Evolutionary conservation across 345 rosid genomes (phyloP).

Genomic region (Eucalyptus marginata): DNA sequence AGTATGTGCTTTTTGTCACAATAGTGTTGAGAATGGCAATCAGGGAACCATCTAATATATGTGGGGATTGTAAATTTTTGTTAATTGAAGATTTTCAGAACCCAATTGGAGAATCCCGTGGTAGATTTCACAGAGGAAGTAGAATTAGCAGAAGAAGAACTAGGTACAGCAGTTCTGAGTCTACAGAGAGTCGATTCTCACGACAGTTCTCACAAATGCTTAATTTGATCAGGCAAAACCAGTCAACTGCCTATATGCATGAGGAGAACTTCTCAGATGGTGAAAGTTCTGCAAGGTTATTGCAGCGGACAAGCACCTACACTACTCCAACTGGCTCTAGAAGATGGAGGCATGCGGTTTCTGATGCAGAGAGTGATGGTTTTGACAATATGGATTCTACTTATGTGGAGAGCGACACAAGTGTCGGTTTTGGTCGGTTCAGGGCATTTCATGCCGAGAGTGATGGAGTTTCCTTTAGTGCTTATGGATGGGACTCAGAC

Average conservation of each 20-base stretch:
- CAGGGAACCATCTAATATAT: slow-evolving; percentile 15
- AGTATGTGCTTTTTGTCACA: slow-evolving; percentile 48
- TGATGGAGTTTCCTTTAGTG: slow-evolving; percentile 62
- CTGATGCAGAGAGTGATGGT: slow-evolving; percentile 78
- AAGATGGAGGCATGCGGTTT: slow-evolving; percentile 50
- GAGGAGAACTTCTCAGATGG: slow-evolving; percentile 27
- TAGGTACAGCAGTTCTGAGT: slow-evolving; percentile 57
- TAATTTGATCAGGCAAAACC: slow-evolving; percentile 45
- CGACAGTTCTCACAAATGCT: slow-evolving; percentile 45
- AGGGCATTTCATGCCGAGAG: slow-evolving; percentile 39
- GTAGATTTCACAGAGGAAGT: slow-evolving; percentile 28
- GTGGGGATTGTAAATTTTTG: slow-evolving; percentile 78
- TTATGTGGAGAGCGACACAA: slow-evolving; percentile 57
- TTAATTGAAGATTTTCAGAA: slow-evolving; percentile 56
- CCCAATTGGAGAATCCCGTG: slow-evolving; percentile 23
- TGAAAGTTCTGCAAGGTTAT: slow-evolving; percentile 22
- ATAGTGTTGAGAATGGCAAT: slow-evolving; percentile 33
- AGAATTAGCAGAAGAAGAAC: slow-evolving; percentile 27
- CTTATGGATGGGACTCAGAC: slow-evolving; percentile 73
- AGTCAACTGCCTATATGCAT: slow-evolving; percentile 12
- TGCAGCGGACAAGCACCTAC: slow-evolving; percentile 26
- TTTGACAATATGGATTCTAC: slow-evolving; percentile 42
- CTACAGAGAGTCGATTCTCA: slow-evolving; percentile 37
- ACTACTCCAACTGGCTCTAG: slow-evolving; percentile 50
- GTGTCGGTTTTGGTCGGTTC: slow-evolving; percentile 36